phyloP scores from a whole-genome alignment of 768 basidiomycete species.

The Termitomyces sp. region DNA sequence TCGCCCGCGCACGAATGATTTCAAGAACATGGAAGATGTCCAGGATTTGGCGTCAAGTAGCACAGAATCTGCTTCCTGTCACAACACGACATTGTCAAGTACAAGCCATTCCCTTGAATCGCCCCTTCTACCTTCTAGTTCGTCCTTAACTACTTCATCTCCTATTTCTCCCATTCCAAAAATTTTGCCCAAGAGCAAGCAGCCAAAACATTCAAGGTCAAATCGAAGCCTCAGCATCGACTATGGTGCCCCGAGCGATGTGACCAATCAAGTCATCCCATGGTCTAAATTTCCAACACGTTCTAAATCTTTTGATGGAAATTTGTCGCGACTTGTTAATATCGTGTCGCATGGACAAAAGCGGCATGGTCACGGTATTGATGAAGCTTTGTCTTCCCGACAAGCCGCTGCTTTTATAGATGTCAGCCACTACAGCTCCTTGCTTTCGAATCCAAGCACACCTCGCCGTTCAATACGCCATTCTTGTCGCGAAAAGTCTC shows the following conservation, averaged over 20 bases:
- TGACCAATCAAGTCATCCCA: background rate
- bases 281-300: slow-evolving; percentile 3
- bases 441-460: background rate
- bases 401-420: slow-evolving; percentile 3
- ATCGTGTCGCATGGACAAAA: background rate
- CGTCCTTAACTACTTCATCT: background rate
- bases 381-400: slow-evolving; percentile 8
- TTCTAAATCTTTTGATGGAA: slow-evolving; percentile 10
- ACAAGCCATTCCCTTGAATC: slow-evolving; percentile 7
- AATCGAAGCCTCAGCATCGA: slow-evolving; percentile 1
- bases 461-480: background rate
- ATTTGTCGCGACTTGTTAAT: background rate
- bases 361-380: background rate
- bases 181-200: background rate
- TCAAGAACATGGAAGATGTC: slow-evolving; percentile 17
- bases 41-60: slow-evolving; percentile 4
- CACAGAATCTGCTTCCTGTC: slow-evolving; percentile 7
- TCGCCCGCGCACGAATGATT: slow-evolving; percentile 2
- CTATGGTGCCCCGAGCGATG: background rate
- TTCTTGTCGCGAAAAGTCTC: background rate
- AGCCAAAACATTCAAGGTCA: background rate
- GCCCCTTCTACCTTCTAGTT: background rate
- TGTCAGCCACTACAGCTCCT: slow-evolving; percentile 4
- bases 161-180: background rate
- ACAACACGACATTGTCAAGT: slow-evolving; percentile 3